Base-by-base conservation (phyloP, 352 stramenopile species). In the Phytophthora pisi region DNA sequence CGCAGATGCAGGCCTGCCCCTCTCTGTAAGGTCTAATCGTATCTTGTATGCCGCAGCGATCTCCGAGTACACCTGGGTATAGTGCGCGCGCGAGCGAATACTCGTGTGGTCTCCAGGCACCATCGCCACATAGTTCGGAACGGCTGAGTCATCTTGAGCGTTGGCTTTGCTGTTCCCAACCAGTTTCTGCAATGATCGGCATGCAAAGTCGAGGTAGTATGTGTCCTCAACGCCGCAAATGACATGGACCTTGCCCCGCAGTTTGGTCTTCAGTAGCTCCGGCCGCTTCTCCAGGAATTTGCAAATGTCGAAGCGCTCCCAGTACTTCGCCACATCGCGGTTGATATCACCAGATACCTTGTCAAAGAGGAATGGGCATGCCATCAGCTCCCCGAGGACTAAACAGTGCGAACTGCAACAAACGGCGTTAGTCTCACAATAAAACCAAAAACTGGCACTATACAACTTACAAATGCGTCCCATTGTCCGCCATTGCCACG, bases 321-420 rank as follows among this genome's bases (percentile, higher is more conserved):
- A 93, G 51, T 89, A 79, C 36, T 72, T 70, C 0, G 75, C 82
- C 24, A 92, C 78, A 11, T 74, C 72, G n/a, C 11, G 66, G 43
- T 93, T 72, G 34, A 93, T 92, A n/a, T 74, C 75, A 7, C 86
- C 86, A 3, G 83, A 90, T 16, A 89, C 51, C 65, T 93, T 92
- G 75, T 93, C 83, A 28, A 84, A 93, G 4, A 23, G 86, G 81
- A 0, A 82, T 71, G 0, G 82, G 86, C 59, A 90, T 81, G 15
- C 79, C 77, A 24, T 82, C 76, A 34, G 68, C 62, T 43, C 79
- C 78, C 10, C 75, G 80, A 1, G 79, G 86, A 42, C 86, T 75
- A 54, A 93, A 93, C 24, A 93, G 16, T 1, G 86, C 82, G 59
- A 64, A 77, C 86, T 93, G 61, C 16, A 75, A 23, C 23, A 42